A percentile compares a stretch with the other conserved stretches of the same genome.
phyloP scores from a whole-genome alignment of 148 eudicot species.

The Arbutus unedo region DNA sequence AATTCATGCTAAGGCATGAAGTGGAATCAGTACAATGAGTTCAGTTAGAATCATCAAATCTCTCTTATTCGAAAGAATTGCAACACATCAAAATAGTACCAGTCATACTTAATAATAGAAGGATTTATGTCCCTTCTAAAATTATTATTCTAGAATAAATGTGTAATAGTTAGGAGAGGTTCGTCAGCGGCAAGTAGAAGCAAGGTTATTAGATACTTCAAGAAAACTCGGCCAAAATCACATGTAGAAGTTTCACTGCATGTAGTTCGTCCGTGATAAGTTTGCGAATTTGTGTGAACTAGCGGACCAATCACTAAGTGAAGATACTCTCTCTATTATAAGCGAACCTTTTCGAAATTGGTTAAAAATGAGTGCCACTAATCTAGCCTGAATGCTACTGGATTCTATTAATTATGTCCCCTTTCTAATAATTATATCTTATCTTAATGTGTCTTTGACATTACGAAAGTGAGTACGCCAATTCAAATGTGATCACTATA shows the following conservation, averaged over 20 bases:
- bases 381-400: too few species aligned
- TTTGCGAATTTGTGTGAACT: not conserved
- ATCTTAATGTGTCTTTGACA: too few species aligned
- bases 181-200: constrained; percentile 18
- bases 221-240: constrained; percentile 21
- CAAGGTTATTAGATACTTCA: constrained; percentile 36
- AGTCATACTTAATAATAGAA: not conserved
- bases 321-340: too few species aligned
- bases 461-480: too few species aligned
- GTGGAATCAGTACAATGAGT: too few species aligned
- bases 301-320: not conserved
- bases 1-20: too few species aligned
- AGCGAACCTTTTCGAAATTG: too few species aligned
- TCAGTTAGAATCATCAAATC: too few species aligned
- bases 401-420: too few species aligned
- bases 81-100: not conserved
- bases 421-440: too few species aligned
- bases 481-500: too few species aligned
- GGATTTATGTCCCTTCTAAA: not conserved
- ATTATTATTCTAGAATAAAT: not conserved
- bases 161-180: constrained; percentile 8
- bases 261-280: not conserved
- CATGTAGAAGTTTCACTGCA: constrained; percentile 11
- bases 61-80: not conserved
- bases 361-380: too few species aligned